A percentile compares a stretch with the other conserved stretches of the same genome.
These are phyloP conservation scores for Suillus variegatus DNA, from an alignment of 768 basidiomycete genomes.

Conservation along the genomic window DNA sequence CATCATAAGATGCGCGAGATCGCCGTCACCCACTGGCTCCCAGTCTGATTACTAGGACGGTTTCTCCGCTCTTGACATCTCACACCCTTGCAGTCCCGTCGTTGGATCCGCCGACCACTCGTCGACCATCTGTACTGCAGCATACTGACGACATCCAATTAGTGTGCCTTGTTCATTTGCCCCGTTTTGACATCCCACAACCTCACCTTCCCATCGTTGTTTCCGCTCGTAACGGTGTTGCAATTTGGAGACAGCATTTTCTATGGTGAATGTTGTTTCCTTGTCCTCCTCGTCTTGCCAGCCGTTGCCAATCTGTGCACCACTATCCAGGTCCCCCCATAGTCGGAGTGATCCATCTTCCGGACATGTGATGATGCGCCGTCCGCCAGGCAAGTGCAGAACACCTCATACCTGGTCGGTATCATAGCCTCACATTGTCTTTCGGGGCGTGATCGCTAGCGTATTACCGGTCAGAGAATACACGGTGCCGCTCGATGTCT, in stretches of 20 bases:
- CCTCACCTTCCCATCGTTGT: background rate
- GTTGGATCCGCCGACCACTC: constrained; percentile 13
- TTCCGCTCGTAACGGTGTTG: background rate
- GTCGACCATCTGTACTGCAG: constrained; percentile 11
- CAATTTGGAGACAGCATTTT: background rate
- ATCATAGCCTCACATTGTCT: background rate
- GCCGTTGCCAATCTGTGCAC: background rate
- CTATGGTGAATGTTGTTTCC: background rate
- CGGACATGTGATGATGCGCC: background rate
- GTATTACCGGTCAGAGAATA: background rate
- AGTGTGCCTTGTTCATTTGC: background rate
- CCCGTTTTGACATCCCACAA: background rate
- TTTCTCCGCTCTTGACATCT: constrained; percentile 26
- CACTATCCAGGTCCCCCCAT: background rate
- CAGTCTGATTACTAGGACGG: background rate
- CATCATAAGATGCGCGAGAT: constrained; percentile 90
- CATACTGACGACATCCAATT: background rate
- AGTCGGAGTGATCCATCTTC: background rate
- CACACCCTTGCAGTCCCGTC: constrained; percentile 13
- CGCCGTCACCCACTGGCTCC: background rate
- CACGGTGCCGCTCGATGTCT: background rate
- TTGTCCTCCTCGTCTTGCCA: background rate
- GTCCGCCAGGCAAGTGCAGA: background rate
- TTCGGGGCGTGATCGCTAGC: background rate
- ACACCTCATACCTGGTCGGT: background rate